Evolutionary conservation across 2,329 filamentous ascomycete species (phyloP).

Genomic region (Calonectria ilicicola): DNA sequence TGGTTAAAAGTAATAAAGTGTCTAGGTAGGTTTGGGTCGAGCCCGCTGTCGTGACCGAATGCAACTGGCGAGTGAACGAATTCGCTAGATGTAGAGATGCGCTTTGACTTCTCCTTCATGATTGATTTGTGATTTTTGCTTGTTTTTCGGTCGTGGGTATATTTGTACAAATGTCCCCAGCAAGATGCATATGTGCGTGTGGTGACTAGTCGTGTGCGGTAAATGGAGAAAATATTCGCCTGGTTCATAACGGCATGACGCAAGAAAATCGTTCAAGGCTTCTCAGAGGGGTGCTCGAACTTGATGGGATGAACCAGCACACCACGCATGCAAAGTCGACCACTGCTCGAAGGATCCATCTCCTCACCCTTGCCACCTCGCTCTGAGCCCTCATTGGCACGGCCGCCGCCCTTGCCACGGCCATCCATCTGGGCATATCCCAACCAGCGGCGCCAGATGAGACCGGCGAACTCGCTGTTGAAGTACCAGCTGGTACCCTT

Average conservation of each 20-base stretch:
- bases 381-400: slow-evolving; percentile 58
- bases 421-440: slow-evolving; percentile 67
- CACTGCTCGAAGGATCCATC: slow-evolving; percentile 57
- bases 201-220: slow-evolving; percentile 43
- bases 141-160: slow-evolving; percentile 43
- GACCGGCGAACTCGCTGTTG: slow-evolving; percentile 79
- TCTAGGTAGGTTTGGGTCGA: slow-evolving; percentile 44
- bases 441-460: slow-evolving; percentile 85
- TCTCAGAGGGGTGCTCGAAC: slow-evolving; percentile 65
- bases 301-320: slow-evolving; percentile 89
- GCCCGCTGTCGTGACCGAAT: slow-evolving; percentile 38
- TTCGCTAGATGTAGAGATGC: slow-evolving; percentile 38
- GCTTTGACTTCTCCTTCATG: slow-evolving; percentile 36
- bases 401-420: slow-evolving; percentile 61
- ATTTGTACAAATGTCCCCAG: slow-evolving; percentile 46
- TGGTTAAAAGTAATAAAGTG: slow-evolving; percentile 43
- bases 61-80: slow-evolving; percentile 37
- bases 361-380: slow-evolving; percentile 67
- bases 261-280: slow-evolving; percentile 31
- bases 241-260: slow-evolving; percentile 44
- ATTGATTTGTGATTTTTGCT: slow-evolving; percentile 36
- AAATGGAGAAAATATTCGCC: slow-evolving; percentile 36
- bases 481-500: slow-evolving; percentile 88
- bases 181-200: slow-evolving; percentile 46
- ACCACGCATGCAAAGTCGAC: slow-evolving; percentile 82